phyloP scores from a whole-genome alignment of 139 green algal genomes.

The Picochlorum sp. region DNA sequence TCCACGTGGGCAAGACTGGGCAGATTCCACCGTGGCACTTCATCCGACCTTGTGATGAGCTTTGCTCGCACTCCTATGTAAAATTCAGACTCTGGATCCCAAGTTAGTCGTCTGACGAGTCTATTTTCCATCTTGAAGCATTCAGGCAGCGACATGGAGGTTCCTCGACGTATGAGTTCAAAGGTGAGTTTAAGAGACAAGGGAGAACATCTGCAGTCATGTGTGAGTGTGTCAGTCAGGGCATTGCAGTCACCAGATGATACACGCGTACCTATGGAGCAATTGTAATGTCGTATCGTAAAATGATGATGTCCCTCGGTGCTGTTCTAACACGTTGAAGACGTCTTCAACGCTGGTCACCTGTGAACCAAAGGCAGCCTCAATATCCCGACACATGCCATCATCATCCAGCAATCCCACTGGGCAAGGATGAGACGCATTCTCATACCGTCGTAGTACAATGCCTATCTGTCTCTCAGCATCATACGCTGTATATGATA shows the following conservation, averaged over 20 bases:
- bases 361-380: too few relatives aligned
- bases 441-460: neutral
- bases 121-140: constrained; percentile 58
- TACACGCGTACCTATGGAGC: too few relatives aligned
- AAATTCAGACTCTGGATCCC: constrained; percentile 18
- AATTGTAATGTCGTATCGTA: too few relatives aligned
- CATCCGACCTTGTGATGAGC: constrained; percentile 62
- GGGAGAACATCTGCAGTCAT: constrained; percentile 19
- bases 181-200: constrained; percentile 35
- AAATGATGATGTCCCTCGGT: too few relatives aligned
- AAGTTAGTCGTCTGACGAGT: constrained; percentile 22
- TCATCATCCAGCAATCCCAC: too few relatives aligned
- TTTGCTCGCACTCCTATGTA: constrained; percentile 45
- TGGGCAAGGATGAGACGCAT: too few relatives aligned
- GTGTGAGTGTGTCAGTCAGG: too few relatives aligned
- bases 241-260: too few relatives aligned
- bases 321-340: too few relatives aligned
- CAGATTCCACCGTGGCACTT: constrained; percentile 50
- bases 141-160: constrained; percentile 26
- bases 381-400: too few relatives aligned
- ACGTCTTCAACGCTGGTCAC: too few relatives aligned
- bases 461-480: neutral
- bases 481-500: neutral
- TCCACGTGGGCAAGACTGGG: constrained; percentile 36
- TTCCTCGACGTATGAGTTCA: constrained; percentile 24